Evolutionary conservation across 176 grass and related monocot species (phyloP).

Genomic region (Cenchrus americanus): DNA sequence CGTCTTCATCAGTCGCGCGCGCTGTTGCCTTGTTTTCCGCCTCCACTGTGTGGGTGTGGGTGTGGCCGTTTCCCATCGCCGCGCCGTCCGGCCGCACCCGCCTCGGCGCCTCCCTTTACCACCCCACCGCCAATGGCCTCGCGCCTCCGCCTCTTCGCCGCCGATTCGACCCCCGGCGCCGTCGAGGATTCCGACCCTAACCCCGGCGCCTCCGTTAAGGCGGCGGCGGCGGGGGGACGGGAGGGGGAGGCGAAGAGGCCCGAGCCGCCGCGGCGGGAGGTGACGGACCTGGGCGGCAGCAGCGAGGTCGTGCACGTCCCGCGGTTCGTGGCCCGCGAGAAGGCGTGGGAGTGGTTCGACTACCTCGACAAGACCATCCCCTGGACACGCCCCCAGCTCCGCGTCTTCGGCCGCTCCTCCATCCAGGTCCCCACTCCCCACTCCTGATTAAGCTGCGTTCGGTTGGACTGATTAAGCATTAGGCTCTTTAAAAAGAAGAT

Average conservation of each 20-base stretch:
- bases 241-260: conserved; percentile 9
- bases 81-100: too few species aligned
- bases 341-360: conserved; percentile 79
- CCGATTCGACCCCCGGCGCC: not conserved
- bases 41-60: too few species aligned
- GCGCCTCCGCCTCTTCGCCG: conserved; percentile 44
- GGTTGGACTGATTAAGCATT: not conserved
- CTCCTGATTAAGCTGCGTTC: not conserved
- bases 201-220: not conserved
- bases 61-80: not conserved
- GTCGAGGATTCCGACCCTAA: not conserved
- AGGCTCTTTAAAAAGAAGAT: not conserved
- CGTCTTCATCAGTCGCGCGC: too few species aligned
- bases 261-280: conserved; percentile 37
- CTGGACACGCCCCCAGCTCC: conserved; percentile 69
- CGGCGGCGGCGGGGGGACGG: not conserved
- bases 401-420: conserved; percentile 68
- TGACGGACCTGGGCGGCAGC: conserved; percentile 59
- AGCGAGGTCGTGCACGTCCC: conserved; percentile 80
- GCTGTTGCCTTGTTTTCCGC: too few species aligned
- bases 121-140: conserved; percentile 55
- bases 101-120: not conserved
- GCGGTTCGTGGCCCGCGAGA: conserved; percentile 55
- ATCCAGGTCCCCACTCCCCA: conserved; percentile 46
- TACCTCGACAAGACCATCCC: conserved; percentile 69